Base-by-base conservation (phyloP, 2,329 filamentous ascomycete species). In the Pseudogymnoascus sp. region DNA sequence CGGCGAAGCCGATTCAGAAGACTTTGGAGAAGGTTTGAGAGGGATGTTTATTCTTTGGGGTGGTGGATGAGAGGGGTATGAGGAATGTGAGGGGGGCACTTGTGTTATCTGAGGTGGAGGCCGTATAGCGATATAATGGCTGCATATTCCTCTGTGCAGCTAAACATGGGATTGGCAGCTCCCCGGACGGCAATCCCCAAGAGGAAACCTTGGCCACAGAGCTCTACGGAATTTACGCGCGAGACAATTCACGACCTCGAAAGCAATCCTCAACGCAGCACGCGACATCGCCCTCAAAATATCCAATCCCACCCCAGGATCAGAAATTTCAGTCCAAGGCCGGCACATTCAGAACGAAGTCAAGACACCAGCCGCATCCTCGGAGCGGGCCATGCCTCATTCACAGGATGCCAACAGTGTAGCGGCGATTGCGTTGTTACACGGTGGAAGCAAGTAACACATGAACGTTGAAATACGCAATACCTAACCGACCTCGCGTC, bases 1-100 rank as follows among this genome's bases (percentile, higher is more conserved):
- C 90, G 59, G 91, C 91, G 59, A 93, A 92, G 80, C 91, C 91
- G 0, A 95, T 96, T 63, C 88, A 92, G 74, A 90, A 88, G 73
- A 84, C 90, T 1, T 92, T 96, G 67, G 90, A 93, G 70, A 92
- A 92, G 74, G 88, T 83, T 33, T 55, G 48, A 55, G n/a, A 5
- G 27, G 41, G 7, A 2, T 10, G 8, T 5, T 55, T 38, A 2
- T 51, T 29, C 31, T 51, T 12, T 21, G 5, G 44, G n/a, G 27
- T 12, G 27, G 27, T 31, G 44, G n/a, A 10, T 3, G 13, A 2
- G 25, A 8, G 7, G 44, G 13, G n/a, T 15, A 9, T 8, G 27
- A 4, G 27, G 44, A n/a, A 55, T n/a, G 9, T 6, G 41, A n/a
- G n/a, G 15, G 27, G 2, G 15, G 15, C 8, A 21, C 17, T 13